Conservation (phyloP, 305 asterid species). For the Solanum aculeatissimum region DNA sequence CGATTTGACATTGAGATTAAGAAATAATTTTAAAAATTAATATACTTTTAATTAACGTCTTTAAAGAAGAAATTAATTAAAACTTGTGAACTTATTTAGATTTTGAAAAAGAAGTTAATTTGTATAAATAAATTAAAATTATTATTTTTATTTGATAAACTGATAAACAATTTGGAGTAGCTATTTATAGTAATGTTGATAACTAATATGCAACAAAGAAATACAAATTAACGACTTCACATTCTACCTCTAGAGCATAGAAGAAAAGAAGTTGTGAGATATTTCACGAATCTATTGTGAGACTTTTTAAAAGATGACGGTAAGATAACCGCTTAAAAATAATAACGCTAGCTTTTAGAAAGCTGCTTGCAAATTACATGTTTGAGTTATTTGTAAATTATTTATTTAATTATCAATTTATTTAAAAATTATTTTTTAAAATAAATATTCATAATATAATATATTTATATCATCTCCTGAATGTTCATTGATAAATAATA, state of each 20-base stretch:
- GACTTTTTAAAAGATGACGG: too few species aligned
- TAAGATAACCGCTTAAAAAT: too few species aligned
- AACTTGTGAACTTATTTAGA: neutral
- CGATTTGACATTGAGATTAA: too few species aligned
- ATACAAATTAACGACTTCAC: neutral
- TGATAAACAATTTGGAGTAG: neutral
- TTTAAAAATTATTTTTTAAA: neutral
- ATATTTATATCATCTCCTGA: too few species aligned
- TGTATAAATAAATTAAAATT: too few species aligned
- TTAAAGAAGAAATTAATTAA: neutral
- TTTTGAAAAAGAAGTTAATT: neutral
- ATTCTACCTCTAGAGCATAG: neutral
- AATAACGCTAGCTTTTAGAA: too few species aligned
- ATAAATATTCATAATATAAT: too few species aligned
- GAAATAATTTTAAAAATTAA: neutral
- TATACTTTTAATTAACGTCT: neutral
- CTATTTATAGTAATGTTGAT: neutral
- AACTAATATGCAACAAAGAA: neutral
- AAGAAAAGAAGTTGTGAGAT: neutral
- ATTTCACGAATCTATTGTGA: too few species aligned
- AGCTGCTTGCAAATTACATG: neutral
- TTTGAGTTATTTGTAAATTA: neutral
- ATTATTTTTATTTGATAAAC: neutral
- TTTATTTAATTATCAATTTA: neutral
- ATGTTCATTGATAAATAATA: too few species aligned